These are phyloP conservation scores for Hypomyces perniciosus DNA, from an alignment of 2,329 filamentous ascomycete species.

Conservation along the genomic window DNA sequence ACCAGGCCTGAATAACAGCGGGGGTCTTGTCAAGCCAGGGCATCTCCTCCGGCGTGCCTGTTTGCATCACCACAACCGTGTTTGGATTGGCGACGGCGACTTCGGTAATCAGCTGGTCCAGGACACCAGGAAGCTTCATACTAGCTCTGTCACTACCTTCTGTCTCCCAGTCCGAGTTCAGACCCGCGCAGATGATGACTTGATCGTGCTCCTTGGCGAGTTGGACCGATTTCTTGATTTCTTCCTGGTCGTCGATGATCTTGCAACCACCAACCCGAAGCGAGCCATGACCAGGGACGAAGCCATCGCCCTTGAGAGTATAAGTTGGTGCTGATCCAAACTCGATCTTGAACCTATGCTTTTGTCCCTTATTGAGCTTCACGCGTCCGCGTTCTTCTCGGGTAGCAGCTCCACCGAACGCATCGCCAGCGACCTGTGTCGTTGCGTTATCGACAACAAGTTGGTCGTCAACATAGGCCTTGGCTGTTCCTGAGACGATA, in stretches of 20 bases:
- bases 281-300: slow-evolving; percentile 52
- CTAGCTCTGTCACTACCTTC: slow-evolving; percentile 74
- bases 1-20: slow-evolving; percentile 72
- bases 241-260: slow-evolving; percentile 49
- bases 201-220: slow-evolving; percentile 67
- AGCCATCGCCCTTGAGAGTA: slow-evolving; percentile 44
- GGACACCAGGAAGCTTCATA: slow-evolving; percentile 67
- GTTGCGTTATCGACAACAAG: slow-evolving; percentile 61
- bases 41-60: slow-evolving; percentile 69
- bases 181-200: slow-evolving; percentile 69
- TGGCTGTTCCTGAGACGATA: slow-evolving; percentile 60
- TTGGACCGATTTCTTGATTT: slow-evolving; percentile 60
- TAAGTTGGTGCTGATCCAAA: slow-evolving; percentile 55
- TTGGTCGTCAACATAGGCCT: slow-evolving; percentile 56
- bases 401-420: slow-evolving; percentile 61
- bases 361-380: slow-evolving; percentile 51
- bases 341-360: slow-evolving; percentile 53
- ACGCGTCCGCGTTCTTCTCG: slow-evolving; percentile 56
- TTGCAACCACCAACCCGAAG: slow-evolving; percentile 57
- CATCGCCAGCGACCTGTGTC: slow-evolving; percentile 54
- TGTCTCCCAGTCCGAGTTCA: slow-evolving; percentile 77
- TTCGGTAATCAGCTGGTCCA: slow-evolving; percentile 62
- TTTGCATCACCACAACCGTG: slow-evolving; percentile 69
- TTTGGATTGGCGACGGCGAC: slow-evolving; percentile 62
- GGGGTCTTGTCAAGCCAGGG: slow-evolving; percentile 55